Conservation (phyloP, 202 grass and related monocot species). For the Panicum hallii region DNA sequence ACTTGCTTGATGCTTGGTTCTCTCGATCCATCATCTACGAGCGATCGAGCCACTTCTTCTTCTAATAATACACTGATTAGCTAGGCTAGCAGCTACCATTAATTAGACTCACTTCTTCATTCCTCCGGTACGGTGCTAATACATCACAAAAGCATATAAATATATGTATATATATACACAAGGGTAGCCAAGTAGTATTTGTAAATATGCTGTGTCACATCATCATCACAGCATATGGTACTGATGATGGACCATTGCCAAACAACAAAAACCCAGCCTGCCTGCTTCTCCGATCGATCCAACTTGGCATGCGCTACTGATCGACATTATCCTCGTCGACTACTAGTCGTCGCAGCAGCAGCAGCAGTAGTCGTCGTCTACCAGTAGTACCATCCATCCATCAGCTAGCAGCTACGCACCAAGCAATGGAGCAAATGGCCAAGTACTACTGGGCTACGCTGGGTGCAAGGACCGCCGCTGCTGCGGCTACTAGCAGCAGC, state of each 20-base stretch:
- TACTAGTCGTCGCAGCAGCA: neutral
- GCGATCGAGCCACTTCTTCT: too few species aligned
- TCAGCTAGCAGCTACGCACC: neutral
- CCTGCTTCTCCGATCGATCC: neutral
- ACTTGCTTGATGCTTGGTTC: neutral
- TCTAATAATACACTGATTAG: neutral
- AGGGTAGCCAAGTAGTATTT: neutral
- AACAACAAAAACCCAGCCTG: constrained; percentile 44
- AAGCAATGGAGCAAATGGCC: constrained; percentile 35
- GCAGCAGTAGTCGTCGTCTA: neutral
- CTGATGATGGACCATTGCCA: neutral
- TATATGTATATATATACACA: too few species aligned
- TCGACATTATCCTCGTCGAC: too few species aligned
- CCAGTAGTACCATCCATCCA: neutral
- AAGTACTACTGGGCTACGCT: constrained; percentile 56
- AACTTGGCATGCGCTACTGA: constrained; percentile 32
- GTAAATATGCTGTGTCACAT: constrained; percentile 25
- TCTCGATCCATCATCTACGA: neutral
- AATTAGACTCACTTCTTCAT: neutral
- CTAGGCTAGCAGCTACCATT: neutral
- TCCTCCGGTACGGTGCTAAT: too few species aligned
- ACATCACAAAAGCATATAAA: too few species aligned
- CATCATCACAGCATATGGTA: constrained; percentile 24
- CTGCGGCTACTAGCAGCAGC: neutral
- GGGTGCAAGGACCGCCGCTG: constrained; percentile 19